Conservation (phyloP, 202 grass and related monocot species). For the Setaria viridis region DNA sequence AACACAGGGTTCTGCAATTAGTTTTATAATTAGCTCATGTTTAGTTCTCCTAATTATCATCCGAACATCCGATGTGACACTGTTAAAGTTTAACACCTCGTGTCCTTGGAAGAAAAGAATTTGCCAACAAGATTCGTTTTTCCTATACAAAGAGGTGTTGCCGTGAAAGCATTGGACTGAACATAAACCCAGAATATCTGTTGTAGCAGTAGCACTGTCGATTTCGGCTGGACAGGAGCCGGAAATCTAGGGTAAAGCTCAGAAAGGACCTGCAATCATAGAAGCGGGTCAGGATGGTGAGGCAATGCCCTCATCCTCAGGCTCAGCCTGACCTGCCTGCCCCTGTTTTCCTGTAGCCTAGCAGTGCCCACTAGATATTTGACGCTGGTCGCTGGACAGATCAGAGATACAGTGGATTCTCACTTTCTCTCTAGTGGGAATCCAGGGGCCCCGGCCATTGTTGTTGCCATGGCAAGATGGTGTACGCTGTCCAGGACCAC, state of each 20-base stretch:
- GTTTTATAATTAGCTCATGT: no score
- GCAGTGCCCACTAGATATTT: neutral
- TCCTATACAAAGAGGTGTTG: neutral
- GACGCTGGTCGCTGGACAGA: neutral
- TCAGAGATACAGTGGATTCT: slow-evolving; percentile 18
- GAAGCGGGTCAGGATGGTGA: slow-evolving; percentile 8
- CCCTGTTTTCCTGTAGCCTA: neutral
- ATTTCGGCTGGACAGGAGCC: slow-evolving; percentile 2
- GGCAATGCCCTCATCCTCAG: slow-evolving; percentile 30
- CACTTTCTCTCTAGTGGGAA: slow-evolving; percentile 31
- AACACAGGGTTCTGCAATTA: no score
- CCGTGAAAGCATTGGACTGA: neutral
- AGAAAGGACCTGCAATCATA: slow-evolving; percentile 10
- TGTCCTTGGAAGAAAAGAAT: neutral
- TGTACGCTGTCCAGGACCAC: neutral
- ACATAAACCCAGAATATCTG: neutral
- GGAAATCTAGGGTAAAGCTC: slow-evolving; percentile 35
- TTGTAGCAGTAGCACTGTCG: neutral
- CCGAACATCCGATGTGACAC: no score
- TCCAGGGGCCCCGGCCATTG: neutral
- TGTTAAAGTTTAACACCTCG: no score
- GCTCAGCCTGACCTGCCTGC: neutral
- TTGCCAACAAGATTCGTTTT: neutral
- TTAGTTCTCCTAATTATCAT: no score
- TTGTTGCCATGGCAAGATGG: neutral